Evolutionary conservation across 345 rosid species (phyloP).

Genomic region (Ricinus communis): DNA sequence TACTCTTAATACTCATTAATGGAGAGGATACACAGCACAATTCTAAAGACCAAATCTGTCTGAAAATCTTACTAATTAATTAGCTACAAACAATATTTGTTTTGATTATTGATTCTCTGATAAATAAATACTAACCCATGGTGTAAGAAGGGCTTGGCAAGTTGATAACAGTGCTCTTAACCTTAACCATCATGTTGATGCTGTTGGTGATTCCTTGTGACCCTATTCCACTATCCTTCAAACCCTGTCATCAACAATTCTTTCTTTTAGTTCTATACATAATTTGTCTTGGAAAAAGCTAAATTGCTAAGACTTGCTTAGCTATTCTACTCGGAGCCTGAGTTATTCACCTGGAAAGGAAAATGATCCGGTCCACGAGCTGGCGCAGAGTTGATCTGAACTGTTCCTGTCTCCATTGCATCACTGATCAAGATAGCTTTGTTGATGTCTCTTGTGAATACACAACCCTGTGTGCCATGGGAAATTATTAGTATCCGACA

Average conservation of each 20-base stretch:
- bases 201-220: slow-evolving; percentile 98
- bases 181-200: slow-evolving; percentile 91
- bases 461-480: slow-evolving; percentile 63
- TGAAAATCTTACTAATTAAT: not conserved
- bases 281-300: too few relatives aligned
- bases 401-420: slow-evolving; percentile 99
- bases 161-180: slow-evolving; percentile 91
- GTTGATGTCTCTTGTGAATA: slow-evolving; percentile 88
- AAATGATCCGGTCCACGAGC: slow-evolving; percentile 99
- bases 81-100: not conserved
- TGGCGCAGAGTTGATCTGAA: slow-evolving; percentile 98
- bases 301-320: too few relatives aligned
- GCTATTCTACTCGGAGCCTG: not conserved
- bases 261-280: not conserved
- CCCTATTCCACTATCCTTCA: slow-evolving; percentile 97
- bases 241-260: slow-evolving; percentile 48
- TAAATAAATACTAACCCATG: slow-evolving; percentile 57
- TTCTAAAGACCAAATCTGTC: not conserved
- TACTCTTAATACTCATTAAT: not conserved
- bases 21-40: not conserved
- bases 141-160: slow-evolving; percentile 88
- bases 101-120: not conserved
- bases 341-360: slow-evolving; percentile 82
- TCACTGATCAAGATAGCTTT: slow-evolving; percentile 89
- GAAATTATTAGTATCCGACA: not conserved